phyloP scores from a whole-genome alignment of 31 red algal genomes.

The Porphyra umbilicalis region DNA sequence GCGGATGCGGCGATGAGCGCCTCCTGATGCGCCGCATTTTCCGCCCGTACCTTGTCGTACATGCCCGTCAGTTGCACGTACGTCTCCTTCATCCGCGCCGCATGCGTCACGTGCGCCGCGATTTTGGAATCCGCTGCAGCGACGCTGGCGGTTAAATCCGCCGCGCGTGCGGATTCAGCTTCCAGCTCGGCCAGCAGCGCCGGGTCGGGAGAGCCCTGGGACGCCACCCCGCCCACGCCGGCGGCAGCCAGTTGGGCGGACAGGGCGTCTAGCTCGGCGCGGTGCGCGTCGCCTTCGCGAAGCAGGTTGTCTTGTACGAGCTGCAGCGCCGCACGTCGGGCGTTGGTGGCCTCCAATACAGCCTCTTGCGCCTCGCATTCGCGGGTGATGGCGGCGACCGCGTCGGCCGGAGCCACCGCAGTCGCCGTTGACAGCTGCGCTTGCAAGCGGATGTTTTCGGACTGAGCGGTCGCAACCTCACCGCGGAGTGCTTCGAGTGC shows the following conservation, averaged over 20 bases:
- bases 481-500: background rate
- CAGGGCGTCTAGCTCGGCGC: background rate
- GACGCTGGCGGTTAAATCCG: background rate
- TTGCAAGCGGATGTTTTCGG: background rate
- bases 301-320: background rate
- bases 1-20: background rate
- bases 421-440: background rate
- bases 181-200: background rate
- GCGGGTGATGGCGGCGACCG: background rate
- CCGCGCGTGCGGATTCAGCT: background rate
- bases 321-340: background rate
- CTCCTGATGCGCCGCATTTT: conserved; percentile 48
- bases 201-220: background rate
- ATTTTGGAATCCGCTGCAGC: conserved; percentile 27
- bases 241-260: background rate
- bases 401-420: background rate
- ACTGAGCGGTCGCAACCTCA: background rate
- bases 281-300: background rate
- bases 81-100: conserved; percentile 41
- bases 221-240: background rate
- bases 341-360: background rate
- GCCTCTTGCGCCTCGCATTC: background rate
- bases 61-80: conserved; percentile 52
- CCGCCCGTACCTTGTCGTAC: conserved; percentile 54
- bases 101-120: conserved; percentile 50